These are phyloP conservation scores for Colletotrichum tamarilloi DNA, from an alignment of 2,329 filamentous ascomycete genomes.

Conservation along the genomic window DNA sequence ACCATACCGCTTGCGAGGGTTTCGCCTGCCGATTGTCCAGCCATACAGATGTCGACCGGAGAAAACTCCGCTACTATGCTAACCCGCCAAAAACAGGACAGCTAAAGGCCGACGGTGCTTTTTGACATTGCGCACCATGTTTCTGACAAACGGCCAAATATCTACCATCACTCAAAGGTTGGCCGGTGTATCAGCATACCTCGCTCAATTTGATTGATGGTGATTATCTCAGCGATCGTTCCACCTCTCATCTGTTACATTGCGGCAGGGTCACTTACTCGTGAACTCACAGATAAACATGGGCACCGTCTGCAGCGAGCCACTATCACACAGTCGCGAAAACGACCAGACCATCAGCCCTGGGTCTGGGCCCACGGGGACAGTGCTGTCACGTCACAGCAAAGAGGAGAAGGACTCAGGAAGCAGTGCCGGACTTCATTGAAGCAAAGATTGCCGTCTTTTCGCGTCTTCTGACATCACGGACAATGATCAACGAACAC, in stretches of 20 bases:
- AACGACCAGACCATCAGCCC: not conserved
- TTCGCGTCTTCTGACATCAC: not conserved
- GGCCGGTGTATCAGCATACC: not conserved
- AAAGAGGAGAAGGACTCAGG: not conserved
- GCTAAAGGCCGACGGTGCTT: not conserved
- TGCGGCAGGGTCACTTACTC: conserved; percentile 2
- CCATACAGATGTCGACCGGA: conserved; percentile 8
- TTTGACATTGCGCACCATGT: not conserved
- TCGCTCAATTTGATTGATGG: not conserved
- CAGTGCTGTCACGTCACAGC: not conserved
- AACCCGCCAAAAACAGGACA: not conserved
- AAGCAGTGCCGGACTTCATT: not conserved
- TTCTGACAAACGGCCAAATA: not conserved
- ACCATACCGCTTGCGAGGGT: not conserved
- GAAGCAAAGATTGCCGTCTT: not conserved
- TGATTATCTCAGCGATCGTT: not conserved
- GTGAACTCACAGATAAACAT: not conserved
- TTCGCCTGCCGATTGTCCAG: not conserved
- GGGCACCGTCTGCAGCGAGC: not conserved
- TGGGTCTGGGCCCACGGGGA: not conserved
- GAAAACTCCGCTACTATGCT: conserved; percentile 15
- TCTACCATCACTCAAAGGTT: not conserved
- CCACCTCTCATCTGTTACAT: not conserved
- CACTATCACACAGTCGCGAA: not conserved
- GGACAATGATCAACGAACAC: not conserved